A percentile compares a stretch with the other conserved stretches of the same genome.
These are phyloP conservation scores for Wickerhamomyces bisporus DNA, from an alignment of 805 yeast genomes.

Conservation along the genomic window DNA sequence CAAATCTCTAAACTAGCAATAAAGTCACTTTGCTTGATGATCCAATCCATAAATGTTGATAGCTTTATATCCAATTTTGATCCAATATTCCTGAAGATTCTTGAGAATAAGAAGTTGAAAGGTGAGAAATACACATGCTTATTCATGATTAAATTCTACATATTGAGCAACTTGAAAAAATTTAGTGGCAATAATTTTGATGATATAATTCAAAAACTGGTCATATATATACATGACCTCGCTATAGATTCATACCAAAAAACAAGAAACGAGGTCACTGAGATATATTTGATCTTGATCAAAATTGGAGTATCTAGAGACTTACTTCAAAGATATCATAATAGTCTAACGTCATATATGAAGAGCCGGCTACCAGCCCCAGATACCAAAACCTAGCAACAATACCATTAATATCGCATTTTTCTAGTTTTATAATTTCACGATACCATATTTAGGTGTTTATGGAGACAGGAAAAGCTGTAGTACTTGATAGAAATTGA, in stretches of 20 bases:
- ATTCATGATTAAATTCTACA: constrained; percentile 19
- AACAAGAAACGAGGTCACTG: constrained; percentile 17
- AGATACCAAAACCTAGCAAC: no score
- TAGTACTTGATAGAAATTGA: no score
- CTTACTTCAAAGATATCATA: constrained; percentile 7
- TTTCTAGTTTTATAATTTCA: no score
- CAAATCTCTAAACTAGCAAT: constrained; percentile 10
- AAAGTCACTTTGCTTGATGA: constrained; percentile 23
- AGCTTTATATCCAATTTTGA: constrained; percentile 18
- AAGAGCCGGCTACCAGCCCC: neutral
- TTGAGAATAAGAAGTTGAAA: constrained; percentile 12
- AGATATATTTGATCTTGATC: constrained; percentile 14
- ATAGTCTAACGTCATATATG: constrained; percentile 8
- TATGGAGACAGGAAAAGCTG: no score
- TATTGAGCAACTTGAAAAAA: constrained; percentile 11
- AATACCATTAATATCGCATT: no score
- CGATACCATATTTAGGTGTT: no score
- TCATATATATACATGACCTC: constrained; percentile 5
- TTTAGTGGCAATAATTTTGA: constrained; percentile 1
- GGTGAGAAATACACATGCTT: constrained; percentile 22
- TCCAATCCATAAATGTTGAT: constrained; percentile 14
- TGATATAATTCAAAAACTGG: constrained; percentile 6
- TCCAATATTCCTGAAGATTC: constrained; percentile 9
- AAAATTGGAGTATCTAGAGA: constrained; percentile 1
- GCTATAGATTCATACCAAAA: constrained; percentile 16